These are phyloP conservation scores for Omphalea diandra DNA, from an alignment of 441 rosid genomes.

Conservation along the genomic window DNA sequence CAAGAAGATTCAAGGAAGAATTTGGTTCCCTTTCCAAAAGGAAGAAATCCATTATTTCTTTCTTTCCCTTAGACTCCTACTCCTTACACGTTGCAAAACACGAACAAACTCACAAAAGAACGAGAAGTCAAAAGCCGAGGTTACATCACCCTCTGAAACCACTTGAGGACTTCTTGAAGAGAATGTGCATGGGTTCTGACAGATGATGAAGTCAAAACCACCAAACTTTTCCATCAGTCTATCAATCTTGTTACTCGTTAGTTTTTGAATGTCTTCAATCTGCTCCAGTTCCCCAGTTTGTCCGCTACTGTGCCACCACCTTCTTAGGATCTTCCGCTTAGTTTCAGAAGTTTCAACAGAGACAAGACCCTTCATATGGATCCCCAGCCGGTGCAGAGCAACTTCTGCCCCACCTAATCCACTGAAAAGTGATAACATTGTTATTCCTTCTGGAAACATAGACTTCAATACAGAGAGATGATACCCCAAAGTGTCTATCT, in stretches of 20 bases:
- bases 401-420: constrained; percentile 85
- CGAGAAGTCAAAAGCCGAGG: constrained; percentile 55
- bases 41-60: constrained; percentile 24
- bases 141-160: constrained; percentile 15
- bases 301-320: constrained; percentile 71
- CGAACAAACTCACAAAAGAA: constrained; percentile 77
- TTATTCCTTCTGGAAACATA: constrained; percentile 64
- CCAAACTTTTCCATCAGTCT: constrained; percentile 49
- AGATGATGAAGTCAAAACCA: constrained; percentile 68
- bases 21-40: not conserved
- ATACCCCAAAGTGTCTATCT: constrained; percentile 77
- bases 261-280: constrained; percentile 58
- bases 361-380: constrained; percentile 67
- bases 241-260: constrained; percentile 56
- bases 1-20: not conserved
- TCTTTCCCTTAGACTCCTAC: too few relatives aligned
- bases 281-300: constrained; percentile 81
- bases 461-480: constrained; percentile 80
- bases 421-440: constrained; percentile 68
- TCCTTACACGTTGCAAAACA: constrained; percentile 64
- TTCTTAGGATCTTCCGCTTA: constrained; percentile 53
- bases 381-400: constrained; percentile 70
- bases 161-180: constrained; percentile 27
- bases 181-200: constrained; percentile 61
- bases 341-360: constrained; percentile 62